A percentile compares a stretch with the other conserved stretches of the same genome.
These are phyloP conservation scores for Nephelium lappaceum DNA, from an alignment of 345 rosid genomes.

Conservation along the genomic window DNA sequence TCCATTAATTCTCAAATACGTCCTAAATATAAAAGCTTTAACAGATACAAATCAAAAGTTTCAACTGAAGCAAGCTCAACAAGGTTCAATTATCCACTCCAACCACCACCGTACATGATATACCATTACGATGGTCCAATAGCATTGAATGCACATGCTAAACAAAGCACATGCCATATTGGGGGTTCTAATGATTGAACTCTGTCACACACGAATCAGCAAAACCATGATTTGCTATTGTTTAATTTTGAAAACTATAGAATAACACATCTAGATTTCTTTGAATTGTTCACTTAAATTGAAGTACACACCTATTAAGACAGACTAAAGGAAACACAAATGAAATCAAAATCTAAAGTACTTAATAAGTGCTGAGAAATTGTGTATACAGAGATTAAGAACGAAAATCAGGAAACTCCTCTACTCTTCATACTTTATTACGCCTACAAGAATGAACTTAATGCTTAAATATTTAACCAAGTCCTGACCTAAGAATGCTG, in stretches of 20 bases:
- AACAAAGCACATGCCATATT: not conserved
- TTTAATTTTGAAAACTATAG: not conserved
- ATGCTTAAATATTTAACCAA: not conserved
- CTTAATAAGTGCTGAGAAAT: not conserved
- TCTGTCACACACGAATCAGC: not conserved
- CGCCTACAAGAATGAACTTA: not conserved
- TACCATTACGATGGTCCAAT: not conserved
- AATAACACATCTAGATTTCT: not conserved
- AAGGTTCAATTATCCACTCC: not conserved
- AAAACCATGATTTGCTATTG: not conserved
- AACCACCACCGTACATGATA: not conserved
- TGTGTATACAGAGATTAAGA: not conserved
- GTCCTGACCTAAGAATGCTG: not conserved
- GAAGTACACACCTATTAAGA: not conserved
- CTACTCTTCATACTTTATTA: not conserved
- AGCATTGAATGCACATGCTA: not conserved
- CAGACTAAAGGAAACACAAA: not conserved
- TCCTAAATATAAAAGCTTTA: not conserved
- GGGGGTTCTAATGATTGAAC: not conserved
- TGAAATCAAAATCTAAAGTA: not conserved
- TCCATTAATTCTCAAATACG: no score
- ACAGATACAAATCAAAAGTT: not conserved
- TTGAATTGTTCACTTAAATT: not conserved
- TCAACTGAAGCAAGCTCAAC: not conserved
- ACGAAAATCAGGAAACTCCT: not conserved